These are phyloP conservation scores for Botrytis cinerea DNA, from an alignment of 2,329 filamentous ascomycete genomes.

Conservation along the genomic window DNA sequence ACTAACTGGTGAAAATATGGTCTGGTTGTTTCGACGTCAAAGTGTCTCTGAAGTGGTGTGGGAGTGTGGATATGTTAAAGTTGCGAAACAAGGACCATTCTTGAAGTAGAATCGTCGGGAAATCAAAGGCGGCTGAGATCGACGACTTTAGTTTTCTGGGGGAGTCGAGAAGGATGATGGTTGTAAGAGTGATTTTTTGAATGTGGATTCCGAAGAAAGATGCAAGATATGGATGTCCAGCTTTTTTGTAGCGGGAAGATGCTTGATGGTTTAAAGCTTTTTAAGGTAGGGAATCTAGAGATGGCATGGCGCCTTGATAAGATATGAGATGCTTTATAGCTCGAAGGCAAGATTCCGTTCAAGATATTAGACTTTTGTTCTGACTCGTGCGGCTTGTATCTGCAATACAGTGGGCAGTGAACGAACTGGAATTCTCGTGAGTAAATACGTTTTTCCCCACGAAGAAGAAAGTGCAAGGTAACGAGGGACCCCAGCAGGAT, in stretches of 20 bases:
- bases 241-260: conserved; percentile 4
- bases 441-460: conserved; percentile 17
- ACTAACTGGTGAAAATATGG: conserved; percentile 32
- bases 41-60: conserved; percentile 27
- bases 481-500: conserved; percentile 14
- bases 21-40: conserved; percentile 40
- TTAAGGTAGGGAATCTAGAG: not conserved
- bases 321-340: conserved; percentile 12
- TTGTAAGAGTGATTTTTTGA: not conserved
- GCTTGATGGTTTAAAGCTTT: conserved; percentile 17
- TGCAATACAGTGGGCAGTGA: not conserved
- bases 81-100: conserved; percentile 40
- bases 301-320: conserved; percentile 13
- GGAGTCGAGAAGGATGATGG: conserved; percentile 20
- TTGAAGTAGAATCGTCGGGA: conserved; percentile 31
- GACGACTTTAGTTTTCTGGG: conserved; percentile 29
- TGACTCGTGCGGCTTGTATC: conserved; percentile 11
- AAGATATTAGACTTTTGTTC: conserved; percentile 5
- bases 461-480: conserved; percentile 21
- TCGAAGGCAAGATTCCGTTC: not conserved
- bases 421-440: conserved; percentile 15
- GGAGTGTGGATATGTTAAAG: conserved; percentile 33
- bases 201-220: not conserved
- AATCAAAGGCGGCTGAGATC: conserved; percentile 29
- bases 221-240: conserved; percentile 10